Evolutionary conservation across 2,329 filamentous ascomycete species (phyloP).

Genomic region (Botrytis paeoniae): DNA sequence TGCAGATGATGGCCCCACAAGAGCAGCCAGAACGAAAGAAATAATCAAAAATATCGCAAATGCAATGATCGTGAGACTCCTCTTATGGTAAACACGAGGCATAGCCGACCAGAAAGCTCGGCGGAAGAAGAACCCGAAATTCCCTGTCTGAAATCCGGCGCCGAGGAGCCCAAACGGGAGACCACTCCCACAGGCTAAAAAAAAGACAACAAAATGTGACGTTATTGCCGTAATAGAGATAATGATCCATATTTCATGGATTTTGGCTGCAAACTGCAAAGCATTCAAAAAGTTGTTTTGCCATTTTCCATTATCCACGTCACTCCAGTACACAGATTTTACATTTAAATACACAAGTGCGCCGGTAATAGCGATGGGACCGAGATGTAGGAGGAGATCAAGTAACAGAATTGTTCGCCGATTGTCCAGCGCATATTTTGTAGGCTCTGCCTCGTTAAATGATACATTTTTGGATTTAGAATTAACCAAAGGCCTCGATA

Average conservation of each 20-base stretch:
- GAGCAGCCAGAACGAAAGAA: not conserved
- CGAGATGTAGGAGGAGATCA: not conserved
- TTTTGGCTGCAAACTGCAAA: not conserved
- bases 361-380: not conserved
- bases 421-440: not conserved
- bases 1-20: not conserved
- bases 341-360: not conserved
- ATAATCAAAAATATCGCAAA: not conserved
- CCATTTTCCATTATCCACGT: not conserved
- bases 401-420: too few relatives aligned
- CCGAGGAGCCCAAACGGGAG: not conserved
- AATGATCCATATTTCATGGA: not conserved
- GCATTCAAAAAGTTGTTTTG: not conserved
- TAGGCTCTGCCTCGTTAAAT: not conserved
- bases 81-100: not conserved
- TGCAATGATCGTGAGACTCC: not conserved
- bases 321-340: not conserved
- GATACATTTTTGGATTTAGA: not conserved
- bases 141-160: not conserved
- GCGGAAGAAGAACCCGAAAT: not conserved
- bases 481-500: not conserved
- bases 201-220: not conserved
- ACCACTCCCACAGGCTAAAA: not conserved
- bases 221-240: not conserved
- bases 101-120: conserved; percentile 1